phyloP scores from a whole-genome alignment of 345 rosid genomes.

The Eucalyptus tenuipes region DNA sequence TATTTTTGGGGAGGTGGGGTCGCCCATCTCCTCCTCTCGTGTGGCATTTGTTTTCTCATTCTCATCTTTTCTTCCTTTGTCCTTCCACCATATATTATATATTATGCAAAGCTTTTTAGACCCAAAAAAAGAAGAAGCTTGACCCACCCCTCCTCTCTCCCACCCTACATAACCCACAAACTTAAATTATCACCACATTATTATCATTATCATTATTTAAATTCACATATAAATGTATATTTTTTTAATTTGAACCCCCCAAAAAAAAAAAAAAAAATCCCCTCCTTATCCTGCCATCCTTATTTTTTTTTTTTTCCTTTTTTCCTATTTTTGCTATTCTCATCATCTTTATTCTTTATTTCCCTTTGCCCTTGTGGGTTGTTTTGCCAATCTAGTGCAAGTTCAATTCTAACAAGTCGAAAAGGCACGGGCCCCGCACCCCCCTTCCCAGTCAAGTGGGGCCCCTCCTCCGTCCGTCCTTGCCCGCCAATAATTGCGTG shows the following conservation, averaged over 20 bases:
- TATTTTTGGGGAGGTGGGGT: not conserved
- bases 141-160: not conserved
- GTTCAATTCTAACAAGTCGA: not conserved
- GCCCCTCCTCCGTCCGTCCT: not conserved
- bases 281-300: not conserved
- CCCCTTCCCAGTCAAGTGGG: no score
- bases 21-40: slow-evolving; percentile 8
- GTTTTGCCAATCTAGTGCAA: not conserved
- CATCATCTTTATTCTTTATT: not conserved
- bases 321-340: not conserved
- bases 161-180: not conserved
- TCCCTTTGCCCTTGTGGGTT: not conserved
- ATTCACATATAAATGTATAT: not conserved
- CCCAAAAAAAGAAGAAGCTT: slow-evolving; percentile 4
- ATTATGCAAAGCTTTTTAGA: not conserved
- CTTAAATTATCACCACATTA: not conserved
- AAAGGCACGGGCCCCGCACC: not conserved
- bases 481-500: slow-evolving; percentile 7
- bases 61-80: not conserved
- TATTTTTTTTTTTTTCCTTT: accelerated
- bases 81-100: not conserved
- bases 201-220: not conserved
- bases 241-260: not conserved
- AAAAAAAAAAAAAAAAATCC: no score
- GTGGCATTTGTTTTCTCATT: slow-evolving; percentile 16